Evolutionary conservation across 2,329 filamentous ascomycete species (phyloP), one percentile per base, ranked within the genome.

Genomic region (Pseudopithomyces chartarum): DNA sequence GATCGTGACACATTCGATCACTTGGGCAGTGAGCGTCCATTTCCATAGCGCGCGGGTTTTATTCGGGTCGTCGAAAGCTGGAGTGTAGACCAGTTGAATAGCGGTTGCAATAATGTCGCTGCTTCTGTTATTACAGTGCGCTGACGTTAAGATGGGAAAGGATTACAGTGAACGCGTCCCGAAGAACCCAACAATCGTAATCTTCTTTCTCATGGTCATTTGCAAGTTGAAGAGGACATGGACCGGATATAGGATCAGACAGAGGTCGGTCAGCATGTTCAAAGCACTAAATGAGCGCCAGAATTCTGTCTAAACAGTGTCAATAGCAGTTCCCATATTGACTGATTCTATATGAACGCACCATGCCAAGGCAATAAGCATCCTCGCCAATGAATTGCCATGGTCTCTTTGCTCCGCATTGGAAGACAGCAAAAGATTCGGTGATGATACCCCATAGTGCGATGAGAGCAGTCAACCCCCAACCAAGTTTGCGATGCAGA

Each of bases 1-100:
- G 20, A 75, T 73, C 0, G 71, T 74, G 34, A 73, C 69, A 58
- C 70, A 74, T 58, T 72, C 64, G 20, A 74, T 66, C 39, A 74
- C 62, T 36, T 74, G 72, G 6, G 71, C 66, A 15, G 68, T 52
- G 2, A 75, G 62, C 13, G 70, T 73, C 72, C 71, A 74, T 50
- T 71, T 73, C 71, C 71, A 75, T 1, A 74, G 59, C 26, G 66
- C 62, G 48, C 56, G 63, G 13, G 72, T 74, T 8, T 63, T 65
- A 32, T 73, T 67, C 0, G 44, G 29, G 5, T 71, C 71, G 2
- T 59, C 40, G 52, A 73, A 73, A 8, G 64, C 65, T 19, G 58
- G 43, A 2, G 66, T 56, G 43, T 73, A 75, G n/a, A 61, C 60
- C 43, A 74, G 61, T 47, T 75, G 72, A n/a, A 69, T 62, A 20